Evolutionary conservation across 441 rosid genomes (phyloP).

Genomic region (Arabidopsis hybrid): DNA sequence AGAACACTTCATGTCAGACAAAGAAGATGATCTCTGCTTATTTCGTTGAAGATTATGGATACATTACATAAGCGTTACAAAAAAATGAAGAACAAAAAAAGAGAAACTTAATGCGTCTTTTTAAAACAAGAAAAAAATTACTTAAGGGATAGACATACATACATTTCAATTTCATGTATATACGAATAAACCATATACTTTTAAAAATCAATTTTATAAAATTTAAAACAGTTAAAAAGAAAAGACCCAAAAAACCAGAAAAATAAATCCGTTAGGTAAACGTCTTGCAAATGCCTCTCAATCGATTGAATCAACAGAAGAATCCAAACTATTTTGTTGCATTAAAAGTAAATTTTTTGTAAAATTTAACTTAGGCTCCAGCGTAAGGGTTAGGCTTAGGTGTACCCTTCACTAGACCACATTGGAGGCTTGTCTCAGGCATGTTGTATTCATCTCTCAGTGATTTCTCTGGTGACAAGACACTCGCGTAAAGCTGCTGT

Average conservation of each 20-base stretch:
- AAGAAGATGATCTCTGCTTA: conserved; percentile 41
- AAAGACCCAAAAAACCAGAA: conserved; percentile 32
- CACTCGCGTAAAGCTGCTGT: conserved; percentile 70
- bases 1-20: conserved; percentile 21
- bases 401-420: conserved; percentile 57
- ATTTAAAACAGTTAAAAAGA: conserved; percentile 18
- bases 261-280: background rate
- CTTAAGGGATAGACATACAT: conserved; percentile 42
- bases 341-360: conserved; percentile 3
- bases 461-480: conserved; percentile 61
- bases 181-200: conserved; percentile 43
- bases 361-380: conserved; percentile 44
- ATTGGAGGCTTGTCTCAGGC: conserved; percentile 61
- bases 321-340: conserved; percentile 37
- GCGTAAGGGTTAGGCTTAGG: conserved; percentile 69
- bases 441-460: conserved; percentile 78
- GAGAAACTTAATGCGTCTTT: conserved; percentile 21
- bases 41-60: conserved; percentile 33
- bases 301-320: conserved; percentile 29
- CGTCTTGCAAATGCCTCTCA: background rate
- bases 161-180: conserved; percentile 35
- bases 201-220: conserved; percentile 13
- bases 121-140: background rate
- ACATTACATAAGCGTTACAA: conserved; percentile 41
- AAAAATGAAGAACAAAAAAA: conserved; percentile 31